Conservation (phyloP, 2,329 filamentous ascomycete species). For the Lomentospora prolificans region DNA sequence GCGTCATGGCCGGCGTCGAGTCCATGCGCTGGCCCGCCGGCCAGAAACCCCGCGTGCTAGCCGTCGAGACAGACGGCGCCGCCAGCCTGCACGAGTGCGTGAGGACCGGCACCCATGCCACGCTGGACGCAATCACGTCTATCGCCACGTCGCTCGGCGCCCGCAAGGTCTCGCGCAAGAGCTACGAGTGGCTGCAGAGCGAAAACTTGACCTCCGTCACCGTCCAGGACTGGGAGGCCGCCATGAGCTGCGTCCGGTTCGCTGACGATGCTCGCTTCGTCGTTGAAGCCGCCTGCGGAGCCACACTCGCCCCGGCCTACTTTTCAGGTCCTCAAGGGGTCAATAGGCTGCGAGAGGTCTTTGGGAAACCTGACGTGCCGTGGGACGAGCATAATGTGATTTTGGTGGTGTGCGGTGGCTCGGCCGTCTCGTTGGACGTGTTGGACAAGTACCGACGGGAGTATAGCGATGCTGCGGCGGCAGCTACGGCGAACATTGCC, state of each 20-base stretch:
- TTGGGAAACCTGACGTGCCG: conserved; percentile 46
- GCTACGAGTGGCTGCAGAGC: conserved; percentile 53
- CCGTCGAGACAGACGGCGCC: conserved; percentile 67
- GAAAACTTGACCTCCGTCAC: conserved; percentile 23
- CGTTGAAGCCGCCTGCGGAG: conserved; percentile 79
- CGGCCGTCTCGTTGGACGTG: conserved; percentile 52
- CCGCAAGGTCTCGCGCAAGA: conserved; percentile 56
- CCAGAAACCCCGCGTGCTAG: conserved; percentile 46
- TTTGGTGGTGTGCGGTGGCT: conserved; percentile 75
- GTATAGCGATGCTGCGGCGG: conserved; percentile 21
- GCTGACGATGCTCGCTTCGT: conserved; percentile 73
- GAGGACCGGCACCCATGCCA: conserved; percentile 44
- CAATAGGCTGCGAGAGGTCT: conserved; percentile 44
- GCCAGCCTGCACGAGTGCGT: conserved; percentile 59
- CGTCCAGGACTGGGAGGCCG: conserved; percentile 55
- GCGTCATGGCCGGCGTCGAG: conserved; percentile 57
- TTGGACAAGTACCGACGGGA: conserved; percentile 40
- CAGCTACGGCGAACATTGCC: not conserved
- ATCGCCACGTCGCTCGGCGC: conserved; percentile 67
- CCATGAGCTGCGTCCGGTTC: conserved; percentile 64
- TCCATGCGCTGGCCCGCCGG: conserved; percentile 10
- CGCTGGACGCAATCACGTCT: conserved; percentile 62
- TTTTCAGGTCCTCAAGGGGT: conserved; percentile 10
- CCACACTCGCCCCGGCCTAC: conserved; percentile 62
- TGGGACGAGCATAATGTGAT: conserved; percentile 58